Base-by-base conservation (phyloP, 805 yeast genomes). In the Yamadazyma takamatsuzukensis region DNA sequence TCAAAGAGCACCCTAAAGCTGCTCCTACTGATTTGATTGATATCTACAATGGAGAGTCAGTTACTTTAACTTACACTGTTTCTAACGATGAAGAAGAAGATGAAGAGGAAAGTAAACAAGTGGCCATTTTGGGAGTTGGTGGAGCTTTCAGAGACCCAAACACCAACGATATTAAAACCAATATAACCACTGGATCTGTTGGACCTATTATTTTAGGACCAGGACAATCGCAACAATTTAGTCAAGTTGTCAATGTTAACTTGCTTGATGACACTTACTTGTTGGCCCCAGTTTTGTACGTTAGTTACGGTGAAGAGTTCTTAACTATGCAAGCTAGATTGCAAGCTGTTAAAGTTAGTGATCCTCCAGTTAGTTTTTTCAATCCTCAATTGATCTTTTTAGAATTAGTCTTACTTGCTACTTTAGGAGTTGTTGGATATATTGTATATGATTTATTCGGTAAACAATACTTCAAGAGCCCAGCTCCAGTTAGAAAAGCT, bases 331-430 rank as follows among this genome's bases (percentile, higher is more conserved):
- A 77, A 32, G 70, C 82, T 17, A 67, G 73, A 48, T 72, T 77
- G 31, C 79, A 76, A 48, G 59, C 79, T 38, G 61, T 83, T 27
- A 54, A 64, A 15, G 73, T 88, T 36, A 57, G 57, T 8, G 95
- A 87, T 47, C 73, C 72, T 22, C 72, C 80, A 36, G 64, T 88
- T 46, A 80, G 94, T 0, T 43, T 80, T 33, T 78, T 81, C 60
- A 76, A 83, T 53, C 93, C 89, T 10, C 78, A 80, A 57, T 72
- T 87, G 49, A 51, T 86, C 37, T 54, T 83, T 21, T 72, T 83
- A 43, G 82, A 78, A 52, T 32, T 76, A 11, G 44, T 83, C 16
- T 59, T 85, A 36, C 45, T 64, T 3, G 70, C 60, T 15, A 54
- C 79, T 13, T 33, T 79, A 18, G 78, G 64, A 32, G 72, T 62